Evolutionary conservation across 352 stramenopile genomes (phyloP), one percentile per base, ranked within the genome.

Genomic region (Thalassiosira gravida): DNA sequence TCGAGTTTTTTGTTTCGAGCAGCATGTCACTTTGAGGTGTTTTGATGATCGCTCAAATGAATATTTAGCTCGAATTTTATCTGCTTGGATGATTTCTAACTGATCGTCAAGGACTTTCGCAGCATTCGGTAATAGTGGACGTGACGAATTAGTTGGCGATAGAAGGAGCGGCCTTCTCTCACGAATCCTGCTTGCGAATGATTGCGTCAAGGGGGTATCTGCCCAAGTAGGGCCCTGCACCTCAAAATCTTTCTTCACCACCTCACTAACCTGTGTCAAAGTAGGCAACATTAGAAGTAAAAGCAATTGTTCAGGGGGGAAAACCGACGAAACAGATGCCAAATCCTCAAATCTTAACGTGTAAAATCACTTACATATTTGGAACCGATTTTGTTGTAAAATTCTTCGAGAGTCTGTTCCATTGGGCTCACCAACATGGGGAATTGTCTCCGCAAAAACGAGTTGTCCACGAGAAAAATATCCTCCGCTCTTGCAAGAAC

Each of bases 381-480:
- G 9, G 85, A 88, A 16, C 88, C 88, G 68, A 93, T 68, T 20
- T 67, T 25, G 14, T 74, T 63, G 55, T 92, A 92, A 39, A 93
- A 90, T 24, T 90, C 83, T 83, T 93, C 88, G 1, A 93, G 64
- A 59, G 87, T 78, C 16, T 64, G 52, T 44, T 71, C 69, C 46
- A 72, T 66, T 9, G 88, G 88, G 5, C 77, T 83, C 25, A 80
- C 59, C 22, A 90, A 65, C 32, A 91, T 85, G 11, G 77, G 74
- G 70, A 93, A 93, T 82, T 91, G 88, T 47, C 88, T 67, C 42
- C 83, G 77, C 39, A 93, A 85, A 67, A 93, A 91, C 0, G 80
- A 85, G 67, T 93, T 93, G 66, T 93, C 88, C 25, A 93, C 85
- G 32, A 93, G 85, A 57, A 84, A 89, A 42, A 93, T 91, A 62